Evolutionary conservation across 768 basidiomycete genomes (phyloP), one percentile per base, ranked within the genome.

Genomic region (Ramaria sp.): DNA sequence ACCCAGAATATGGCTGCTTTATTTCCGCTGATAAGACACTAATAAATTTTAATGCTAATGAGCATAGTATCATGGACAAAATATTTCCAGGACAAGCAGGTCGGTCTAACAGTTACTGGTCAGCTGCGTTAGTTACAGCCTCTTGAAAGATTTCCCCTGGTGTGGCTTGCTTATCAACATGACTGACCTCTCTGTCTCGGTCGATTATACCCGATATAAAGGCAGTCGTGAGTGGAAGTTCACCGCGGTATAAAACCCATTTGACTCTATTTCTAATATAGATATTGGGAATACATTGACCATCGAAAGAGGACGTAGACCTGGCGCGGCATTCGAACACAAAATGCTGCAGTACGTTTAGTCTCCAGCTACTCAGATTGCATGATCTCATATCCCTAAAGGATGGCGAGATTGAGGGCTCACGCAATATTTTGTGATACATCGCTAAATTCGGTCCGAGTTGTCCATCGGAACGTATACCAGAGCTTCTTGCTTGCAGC

Each of bases 1-100:
- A 95, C 59, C 88, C 89, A 3, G 89, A 93, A 62, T 98, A 97
- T 62, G 96, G 96, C 0, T 97, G 93, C 58, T 88, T 80, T 64
- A 85, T 98, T 50, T 83, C 91, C 18, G 73, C 74, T 44, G 88
- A 91, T 54, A 99, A 99, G 71, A 95, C 92, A 0, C 64, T 93
- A 54, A 79, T 86, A 5, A 96, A 91, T 62, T 96, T 98, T 63
- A 84, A 87, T 57, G 70, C 79, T 60, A 78, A 72, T 57, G 65
- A 68, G 9, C 64, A 78, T 57, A n/a, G n/a, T n/a, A 65, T 80
- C 25, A 70, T 75, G 62, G 83, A 78, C 58, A 71, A 78, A n/a
- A 72, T 73, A 5, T 71, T 72, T 48, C 72, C 75, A 1, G 64
- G 65, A 30, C 74, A 77, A 56, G 67, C 65, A 66, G 63, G 78